Evolutionary conservation across 192 early-diverging fungal genomes (phyloP), one percentile per base, ranked within the genome.

Genomic region (Borealophlyctis nickersoniae): DNA sequence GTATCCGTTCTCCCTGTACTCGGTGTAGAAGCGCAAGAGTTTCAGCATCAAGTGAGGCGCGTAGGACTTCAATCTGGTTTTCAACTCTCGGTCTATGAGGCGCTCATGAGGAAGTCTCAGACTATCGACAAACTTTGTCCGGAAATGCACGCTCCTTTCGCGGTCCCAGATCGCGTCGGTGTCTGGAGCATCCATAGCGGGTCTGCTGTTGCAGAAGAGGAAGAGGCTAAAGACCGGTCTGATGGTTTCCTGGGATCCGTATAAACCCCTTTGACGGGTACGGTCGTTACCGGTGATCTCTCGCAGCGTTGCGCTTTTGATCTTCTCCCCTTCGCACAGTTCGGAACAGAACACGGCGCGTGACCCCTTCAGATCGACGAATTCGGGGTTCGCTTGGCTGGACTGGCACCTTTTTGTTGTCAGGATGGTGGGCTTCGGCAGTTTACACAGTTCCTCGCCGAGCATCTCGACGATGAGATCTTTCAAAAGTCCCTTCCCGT

Each of bases 31-130:
- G 26, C 29, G 36, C 13, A 60, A 49, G 22, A 60, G n/a, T 48
- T 49, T 60, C 11, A 39, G 59, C 59, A 60, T 60, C 36, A 60
- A 60, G 13, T 60, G 28, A 13, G 56, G 56, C 4, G 56, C 56
- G 56, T 58, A 58, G 11, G 13, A 14, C 7, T 4, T 4, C 9
- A 58, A 23, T 32, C 33, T 58, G 11, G 26, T 7, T 23, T 58
- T 58, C 56, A 58, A 32, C 9, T 4, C 14, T 32, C 28, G 13
- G 31, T 58, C 56, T 9, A 33, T 58, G 28, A 13, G 14, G 56
- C 14, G 31, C 31, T 58, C 56, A 19, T 45, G 39, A 9, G 14
- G 26, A 13, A 31, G 33, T 33, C 33, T 58, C 9, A 32, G 56
- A 28, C 33, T 4, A 9, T 58, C 56, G 27, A 13, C 14, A 32